Base-by-base conservation (phyloP, 106 monocot genomes). In the Triglochin maritima region DNA sequence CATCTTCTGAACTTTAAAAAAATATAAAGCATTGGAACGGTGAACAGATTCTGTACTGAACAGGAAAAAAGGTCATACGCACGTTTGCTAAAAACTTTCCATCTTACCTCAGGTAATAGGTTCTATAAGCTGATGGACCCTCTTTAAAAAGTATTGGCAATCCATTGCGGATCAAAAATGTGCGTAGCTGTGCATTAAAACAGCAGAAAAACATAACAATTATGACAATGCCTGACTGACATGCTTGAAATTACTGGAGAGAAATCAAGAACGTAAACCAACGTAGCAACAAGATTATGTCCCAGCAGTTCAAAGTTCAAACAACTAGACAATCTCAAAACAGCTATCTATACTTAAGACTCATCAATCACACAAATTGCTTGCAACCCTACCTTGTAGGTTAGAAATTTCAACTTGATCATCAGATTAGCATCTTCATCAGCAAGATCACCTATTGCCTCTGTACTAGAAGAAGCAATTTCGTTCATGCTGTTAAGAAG, bases 121-220 rank as follows among this genome's bases (percentile, higher is more conserved):
- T 84, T 72, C 66, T 98, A 65, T 98, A 98, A 63, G 85, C 86
- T 14, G 88, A 80, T 50, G 92, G 98, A 4, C 92, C 91, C 68
- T 98, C 98, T 72, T 86, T 92, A 68, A 98, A 98, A 65, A 98
- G 92, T 71, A 82, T 86, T 42, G 98, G 69, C 70, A 98, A 73
- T 14, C 98, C 98, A 84, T 98, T 98, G 50, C 98, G 88, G 56
- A 98, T 92, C 68, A 98, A 82, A 84, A 98, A 98, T 50, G 98
- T 98, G 11, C 98, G 81, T 57, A 98, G 6, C 98, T 98, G 87
- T 58, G 56, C 49, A 70, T 51, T 49, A 47, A 8, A 14, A 50
- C 46, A 63, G 12, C 9, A 46, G 47, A 63, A n/a, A 55, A 29
- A 29, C 29, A 29, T 29, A 29, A 29, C 29, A 29, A 29, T 29